Evolutionary conservation across 176 grass and related monocot genomes (phyloP).

Genomic region (Puccinellia tenuiflora): DNA sequence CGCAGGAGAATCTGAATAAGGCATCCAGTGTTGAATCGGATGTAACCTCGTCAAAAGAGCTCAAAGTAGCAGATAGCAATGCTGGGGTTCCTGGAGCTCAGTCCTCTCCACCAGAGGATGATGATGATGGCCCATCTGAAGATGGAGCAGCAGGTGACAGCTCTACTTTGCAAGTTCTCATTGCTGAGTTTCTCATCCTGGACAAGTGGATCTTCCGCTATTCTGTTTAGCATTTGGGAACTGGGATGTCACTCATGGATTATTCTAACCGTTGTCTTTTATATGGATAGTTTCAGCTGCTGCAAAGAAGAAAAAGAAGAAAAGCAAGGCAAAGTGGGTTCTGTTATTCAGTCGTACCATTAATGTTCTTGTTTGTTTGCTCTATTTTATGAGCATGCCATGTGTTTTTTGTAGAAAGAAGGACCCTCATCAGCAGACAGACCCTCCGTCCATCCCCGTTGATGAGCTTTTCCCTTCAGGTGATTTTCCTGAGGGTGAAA

Average conservation of each 20-base stretch:
- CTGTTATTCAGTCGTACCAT: background rate
- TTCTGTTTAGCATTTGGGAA: background rate
- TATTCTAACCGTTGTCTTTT: constrained; percentile 11
- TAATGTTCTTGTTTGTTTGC: constrained; percentile 11
- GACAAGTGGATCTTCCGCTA: background rate
- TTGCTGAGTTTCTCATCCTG: background rate
- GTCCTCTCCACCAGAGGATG: constrained; percentile 36
- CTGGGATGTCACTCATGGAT: background rate
- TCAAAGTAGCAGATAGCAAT: constrained; percentile 18
- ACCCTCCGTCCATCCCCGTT: constrained; percentile 80
- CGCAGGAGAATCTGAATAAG: constrained; percentile 14
- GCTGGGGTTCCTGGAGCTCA: constrained; percentile 5
- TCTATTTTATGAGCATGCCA: constrained; percentile 1
- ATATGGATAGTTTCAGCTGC: constrained; percentile 27
- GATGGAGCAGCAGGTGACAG: constrained; percentile 43
- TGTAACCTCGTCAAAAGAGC: constrained; percentile 18
- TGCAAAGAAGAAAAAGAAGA: constrained; percentile 86
- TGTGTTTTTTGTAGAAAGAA: constrained; percentile 57
- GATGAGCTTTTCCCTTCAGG: constrained; percentile 86
- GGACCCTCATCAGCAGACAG: constrained; percentile 61
- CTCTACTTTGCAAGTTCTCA: constrained; percentile 4
- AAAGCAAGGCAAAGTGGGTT: constrained; percentile 66
- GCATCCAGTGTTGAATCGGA: background rate
- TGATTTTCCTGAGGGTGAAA: constrained; percentile 86
- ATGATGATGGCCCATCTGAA: constrained; percentile 51